These are phyloP conservation scores for Angophora floribunda DNA, from an alignment of 345 rosid genomes.

Conservation along the genomic window DNA sequence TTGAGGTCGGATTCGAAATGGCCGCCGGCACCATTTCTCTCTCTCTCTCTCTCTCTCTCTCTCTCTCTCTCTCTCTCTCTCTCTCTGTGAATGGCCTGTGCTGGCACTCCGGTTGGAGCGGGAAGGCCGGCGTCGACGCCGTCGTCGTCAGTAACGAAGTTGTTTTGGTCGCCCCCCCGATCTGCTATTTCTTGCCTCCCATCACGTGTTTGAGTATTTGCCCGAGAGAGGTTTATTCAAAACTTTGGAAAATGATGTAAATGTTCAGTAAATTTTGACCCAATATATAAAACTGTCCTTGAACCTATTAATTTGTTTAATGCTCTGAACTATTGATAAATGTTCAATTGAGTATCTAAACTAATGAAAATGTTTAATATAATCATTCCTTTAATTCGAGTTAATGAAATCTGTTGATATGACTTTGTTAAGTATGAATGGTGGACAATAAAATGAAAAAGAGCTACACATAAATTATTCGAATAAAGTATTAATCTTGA, in stretches of 20 bases:
- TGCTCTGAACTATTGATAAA: background rate
- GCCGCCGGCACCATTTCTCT: background rate
- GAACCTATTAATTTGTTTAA: fast-evolving
- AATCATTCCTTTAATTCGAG: fast-evolving
- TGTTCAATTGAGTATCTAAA: background rate
- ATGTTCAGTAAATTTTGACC: background rate
- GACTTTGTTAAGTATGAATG: background rate
- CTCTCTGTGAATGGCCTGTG: background rate
- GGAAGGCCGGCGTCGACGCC: background rate
- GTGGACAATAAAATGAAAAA: background rate
- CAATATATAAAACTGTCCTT: fast-evolving
- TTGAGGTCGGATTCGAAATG: background rate
- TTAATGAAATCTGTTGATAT: background rate
- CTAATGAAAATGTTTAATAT: background rate
- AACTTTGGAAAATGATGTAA: background rate
- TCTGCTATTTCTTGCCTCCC: background rate
- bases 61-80: background rate
- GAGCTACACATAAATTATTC: fast-evolving
- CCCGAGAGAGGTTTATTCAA: background rate
- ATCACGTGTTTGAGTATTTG: background rate
- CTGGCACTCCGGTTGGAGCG: background rate
- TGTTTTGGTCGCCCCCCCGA: background rate
- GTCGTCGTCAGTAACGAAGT: background rate
- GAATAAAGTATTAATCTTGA: background rate
- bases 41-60: background rate